A percentile compares a stretch with the other conserved stretches of the same genome.
These are phyloP conservation scores for Lactarius hatsudake DNA, from an alignment of 768 basidiomycete genomes.

Conservation along the genomic window DNA sequence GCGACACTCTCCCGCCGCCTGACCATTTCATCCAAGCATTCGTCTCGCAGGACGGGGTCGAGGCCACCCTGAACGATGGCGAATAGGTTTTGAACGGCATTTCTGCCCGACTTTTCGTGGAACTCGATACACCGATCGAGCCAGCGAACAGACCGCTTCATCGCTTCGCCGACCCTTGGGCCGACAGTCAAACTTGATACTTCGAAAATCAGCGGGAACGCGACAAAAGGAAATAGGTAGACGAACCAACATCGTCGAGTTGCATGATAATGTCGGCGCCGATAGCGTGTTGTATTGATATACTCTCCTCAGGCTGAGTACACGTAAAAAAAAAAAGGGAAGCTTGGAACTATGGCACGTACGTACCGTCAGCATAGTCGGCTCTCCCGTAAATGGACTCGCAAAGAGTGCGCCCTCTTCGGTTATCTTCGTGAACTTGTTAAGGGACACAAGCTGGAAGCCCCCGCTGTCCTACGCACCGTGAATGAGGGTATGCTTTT, in stretches of 20 bases:
- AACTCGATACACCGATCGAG: conserved; percentile 81
- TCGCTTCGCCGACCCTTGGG: conserved; percentile 81
- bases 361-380: conserved; percentile 79
- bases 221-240: not conserved
- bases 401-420: conserved; percentile 86
- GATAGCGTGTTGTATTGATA: conserved; percentile 85
- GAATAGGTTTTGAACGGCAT: conserved; percentile 75
- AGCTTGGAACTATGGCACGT: not conserved
- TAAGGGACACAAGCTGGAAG: conserved; percentile 82
- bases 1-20: conserved; percentile 69
- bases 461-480: conserved; percentile 75
- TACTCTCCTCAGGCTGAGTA: conserved; percentile 82
- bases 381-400: conserved; percentile 83
- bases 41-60: conserved; percentile 63
- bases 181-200: conserved; percentile 81
- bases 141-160: conserved; percentile 87
- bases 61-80: conserved; percentile 92
- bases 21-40: conserved; percentile 81
- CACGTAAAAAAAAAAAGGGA: not conserved
- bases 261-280: conserved; percentile 96
- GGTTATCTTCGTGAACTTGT: conserved; percentile 81
- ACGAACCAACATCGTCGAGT: conserved; percentile 83
- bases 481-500: conserved; percentile 7
- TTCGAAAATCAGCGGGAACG: conserved; percentile 20
- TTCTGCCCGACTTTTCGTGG: conserved; percentile 66